phyloP scores from a whole-genome alignment of 495 filamentous ascomycete genomes.

The Glonium stellatum region DNA sequence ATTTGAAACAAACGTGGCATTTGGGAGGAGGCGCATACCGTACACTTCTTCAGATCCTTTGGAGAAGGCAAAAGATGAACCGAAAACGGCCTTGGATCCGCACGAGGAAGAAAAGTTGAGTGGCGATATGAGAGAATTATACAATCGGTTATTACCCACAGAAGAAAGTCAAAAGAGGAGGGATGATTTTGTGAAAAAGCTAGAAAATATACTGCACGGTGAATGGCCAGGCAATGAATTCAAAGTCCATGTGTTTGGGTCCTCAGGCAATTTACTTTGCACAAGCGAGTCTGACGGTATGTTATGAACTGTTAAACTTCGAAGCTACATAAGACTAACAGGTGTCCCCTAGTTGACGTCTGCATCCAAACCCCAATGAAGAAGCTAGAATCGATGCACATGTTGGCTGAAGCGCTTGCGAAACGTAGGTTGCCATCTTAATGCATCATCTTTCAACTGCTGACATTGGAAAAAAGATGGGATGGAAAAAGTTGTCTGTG shows the following conservation, averaged over 20 bases:
- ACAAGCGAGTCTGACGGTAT: constrained; percentile 94
- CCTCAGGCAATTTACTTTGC: constrained; percentile 89
- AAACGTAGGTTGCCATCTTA: constrained; percentile 55
- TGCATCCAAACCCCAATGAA: constrained; percentile 90
- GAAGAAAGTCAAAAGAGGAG: constrained; percentile 69
- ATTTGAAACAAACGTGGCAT: constrained; percentile 71
- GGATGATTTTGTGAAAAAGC: constrained; percentile 68
- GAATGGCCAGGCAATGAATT: constrained; percentile 91
- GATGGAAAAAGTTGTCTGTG: constrained; percentile 92
- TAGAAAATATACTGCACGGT: constrained; percentile 77
- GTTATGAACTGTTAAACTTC: constrained; percentile 31
- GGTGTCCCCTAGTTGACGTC: constrained; percentile 68
- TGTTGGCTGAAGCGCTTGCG: constrained; percentile 74
- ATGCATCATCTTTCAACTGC: constrained; percentile 10
- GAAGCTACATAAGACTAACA: constrained; percentile 3
- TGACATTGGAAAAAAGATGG: constrained; percentile 57
- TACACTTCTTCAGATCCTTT: constrained; percentile 72
- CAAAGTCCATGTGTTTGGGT: constrained; percentile 88
- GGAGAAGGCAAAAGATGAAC: constrained; percentile 55
- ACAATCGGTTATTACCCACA: constrained; percentile 76
- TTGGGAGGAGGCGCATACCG: constrained; percentile 76
- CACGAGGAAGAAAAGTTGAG: constrained; percentile 20
- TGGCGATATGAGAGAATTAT: constrained; percentile 74
- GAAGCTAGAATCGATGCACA: constrained; percentile 76
- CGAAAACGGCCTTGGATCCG: constrained; percentile 52